phyloP scores from a whole-genome alignment of 129 eudicot genomes.

The Centella asiatica region DNA sequence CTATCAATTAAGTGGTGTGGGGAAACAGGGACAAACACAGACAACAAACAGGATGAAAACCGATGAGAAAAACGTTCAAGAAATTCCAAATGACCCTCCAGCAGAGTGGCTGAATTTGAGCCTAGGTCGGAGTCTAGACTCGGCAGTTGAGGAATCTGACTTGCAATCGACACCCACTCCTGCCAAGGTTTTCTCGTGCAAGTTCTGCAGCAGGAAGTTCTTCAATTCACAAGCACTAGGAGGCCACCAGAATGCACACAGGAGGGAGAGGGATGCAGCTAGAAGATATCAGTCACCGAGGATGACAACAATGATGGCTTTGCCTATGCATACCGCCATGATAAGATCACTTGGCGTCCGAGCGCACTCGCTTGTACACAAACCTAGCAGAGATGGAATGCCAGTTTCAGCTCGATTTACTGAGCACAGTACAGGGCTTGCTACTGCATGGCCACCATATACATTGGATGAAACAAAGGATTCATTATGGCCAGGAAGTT shows the following conservation, averaged over 20 bases:
- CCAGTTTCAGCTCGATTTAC: constrained; percentile 25
- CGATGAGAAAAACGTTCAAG: constrained; percentile 17
- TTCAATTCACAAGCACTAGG: constrained; percentile 47
- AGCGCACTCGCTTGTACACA: constrained; percentile 51
- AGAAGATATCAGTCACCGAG: constrained; percentile 49
- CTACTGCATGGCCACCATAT: constrained; percentile 24
- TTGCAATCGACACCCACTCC: constrained; percentile 31
- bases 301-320: constrained; percentile 25
- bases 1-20: not conserved
- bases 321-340: constrained; percentile 17
- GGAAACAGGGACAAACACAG: not conserved
- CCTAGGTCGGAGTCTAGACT: constrained; percentile 25
- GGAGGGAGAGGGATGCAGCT: constrained; percentile 51
- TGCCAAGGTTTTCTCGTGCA: constrained; percentile 35
- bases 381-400: constrained; percentile 29
- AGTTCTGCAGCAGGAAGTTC: constrained; percentile 38
- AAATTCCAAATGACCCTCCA: constrained; percentile 13
- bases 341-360: constrained; percentile 52
- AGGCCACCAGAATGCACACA: constrained; percentile 52
- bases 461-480: constrained; percentile 18
- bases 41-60: constrained; percentile 23
- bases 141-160: constrained; percentile 18
- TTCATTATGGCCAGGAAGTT: constrained; percentile 75
- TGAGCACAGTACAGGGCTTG: constrained; percentile 21
- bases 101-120: constrained; percentile 64